Evolutionary conservation across 2,329 filamentous ascomycete species (phyloP).

Genomic region (Sphaerulina musiva): DNA sequence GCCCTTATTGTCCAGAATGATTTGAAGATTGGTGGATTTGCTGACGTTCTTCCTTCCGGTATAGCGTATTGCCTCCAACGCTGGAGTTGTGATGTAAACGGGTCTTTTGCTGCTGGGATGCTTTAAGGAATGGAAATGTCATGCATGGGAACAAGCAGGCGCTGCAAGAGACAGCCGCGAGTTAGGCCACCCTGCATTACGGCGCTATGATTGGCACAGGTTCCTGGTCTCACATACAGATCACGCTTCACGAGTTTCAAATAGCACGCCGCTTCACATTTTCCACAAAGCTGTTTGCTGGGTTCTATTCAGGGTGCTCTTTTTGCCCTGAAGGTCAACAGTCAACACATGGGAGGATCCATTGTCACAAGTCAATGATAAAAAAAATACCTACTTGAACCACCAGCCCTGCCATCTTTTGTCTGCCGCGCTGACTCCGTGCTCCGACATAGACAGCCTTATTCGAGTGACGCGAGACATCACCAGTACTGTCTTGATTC

Average conservation of each 20-base stretch:
- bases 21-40: background rate
- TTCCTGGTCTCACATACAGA: slow-evolving; percentile 13
- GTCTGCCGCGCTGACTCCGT: background rate
- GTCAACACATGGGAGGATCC: background rate
- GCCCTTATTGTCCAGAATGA: background rate
- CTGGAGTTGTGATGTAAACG: slow-evolving; percentile 97
- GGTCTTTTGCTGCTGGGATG: slow-evolving; percentile 10
- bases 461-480: too few relatives aligned
- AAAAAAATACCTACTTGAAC: background rate
- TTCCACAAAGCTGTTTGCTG: background rate
- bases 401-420: background rate
- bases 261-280: background rate
- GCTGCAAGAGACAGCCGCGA: slow-evolving; percentile 14
- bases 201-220: slow-evolving; percentile 4
- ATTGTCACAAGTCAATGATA: background rate
- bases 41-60: background rate
- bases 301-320: too few relatives aligned
- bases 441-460: background rate
- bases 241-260: slow-evolving; percentile 11
- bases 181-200: background rate
- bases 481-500: too few relatives aligned
- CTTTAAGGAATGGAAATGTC: slow-evolving; percentile 11
- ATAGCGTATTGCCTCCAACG: slow-evolving; percentile 99
- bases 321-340: background rate
- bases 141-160: slow-evolving; percentile 21